A percentile compares a stretch with the other conserved stretches of the same genome.
These are phyloP conservation scores for Leccinum olivaceoglutinosum DNA, from an alignment of 1,284 basidiomycete species.

Conservation along the genomic window DNA sequence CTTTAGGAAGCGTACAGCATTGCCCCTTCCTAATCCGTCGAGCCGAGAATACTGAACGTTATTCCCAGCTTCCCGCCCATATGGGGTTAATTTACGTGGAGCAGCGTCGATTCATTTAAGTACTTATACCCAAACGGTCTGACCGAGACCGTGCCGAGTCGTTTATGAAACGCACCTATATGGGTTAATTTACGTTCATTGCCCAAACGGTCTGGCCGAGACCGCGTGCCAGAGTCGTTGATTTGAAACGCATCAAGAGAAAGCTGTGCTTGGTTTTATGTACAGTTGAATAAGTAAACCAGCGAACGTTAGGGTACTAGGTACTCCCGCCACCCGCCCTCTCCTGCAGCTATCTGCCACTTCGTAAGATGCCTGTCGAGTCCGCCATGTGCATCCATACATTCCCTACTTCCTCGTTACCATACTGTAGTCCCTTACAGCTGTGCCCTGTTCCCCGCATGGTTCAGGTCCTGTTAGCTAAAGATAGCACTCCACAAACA, in stretches of 20 bases:
- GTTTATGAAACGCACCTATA: not conserved
- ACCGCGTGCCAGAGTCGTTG: too few relatives aligned
- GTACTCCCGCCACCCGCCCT: not conserved
- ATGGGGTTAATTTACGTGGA: too few relatives aligned
- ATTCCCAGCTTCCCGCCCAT: not conserved
- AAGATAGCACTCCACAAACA: not conserved
- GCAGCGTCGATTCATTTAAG: too few relatives aligned
- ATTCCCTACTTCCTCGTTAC: not conserved
- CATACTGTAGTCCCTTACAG: not conserved
- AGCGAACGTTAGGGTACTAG: not conserved
- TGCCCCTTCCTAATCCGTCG: too few relatives aligned
- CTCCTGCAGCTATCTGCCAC: not conserved
- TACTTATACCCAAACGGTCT: not conserved
- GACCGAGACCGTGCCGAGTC: not conserved
- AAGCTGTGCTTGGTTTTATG: not conserved
- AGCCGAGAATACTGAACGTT: not conserved
- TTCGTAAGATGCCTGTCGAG: not conserved
- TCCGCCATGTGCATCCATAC: not conserved
- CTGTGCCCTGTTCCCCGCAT: not conserved
- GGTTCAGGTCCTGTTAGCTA: not conserved
- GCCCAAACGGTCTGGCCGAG: not conserved
- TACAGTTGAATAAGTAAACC: not conserved
- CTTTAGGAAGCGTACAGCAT: too few relatives aligned
- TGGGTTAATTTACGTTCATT: too few relatives aligned
- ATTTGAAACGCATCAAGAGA: not conserved